Evolutionary conservation across 768 basidiomycete species (phyloP), one percentile per base, ranked within the genome.

Genomic region (Hygrocybe coccinea): DNA sequence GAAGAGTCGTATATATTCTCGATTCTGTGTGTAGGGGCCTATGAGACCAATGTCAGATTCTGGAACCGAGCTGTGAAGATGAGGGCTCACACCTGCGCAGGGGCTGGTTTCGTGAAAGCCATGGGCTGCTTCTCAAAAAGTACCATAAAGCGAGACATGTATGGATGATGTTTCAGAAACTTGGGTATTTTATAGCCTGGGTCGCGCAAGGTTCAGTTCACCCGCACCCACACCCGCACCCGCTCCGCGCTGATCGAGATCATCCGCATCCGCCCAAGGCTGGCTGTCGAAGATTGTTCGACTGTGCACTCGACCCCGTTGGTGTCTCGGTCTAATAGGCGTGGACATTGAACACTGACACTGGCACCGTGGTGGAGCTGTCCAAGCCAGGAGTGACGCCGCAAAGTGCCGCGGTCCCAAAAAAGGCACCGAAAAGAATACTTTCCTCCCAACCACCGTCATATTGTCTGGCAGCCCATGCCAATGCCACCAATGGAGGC

Each of bases 401-500:
- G 5, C 38, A 41, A 41, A 37, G 36, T 37, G 36, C 36, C 36
- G 36, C 36, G n/a, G 36, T 9, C 19, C 15, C 19, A 24, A 15
- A 15, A 15, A 12, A 50, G 35, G 5, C 14, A 36, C 5, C 19
- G 10, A 24, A 14, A 44, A 24, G 11, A 44, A 55, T 51, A 47
- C 54, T 45, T 41, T 48, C 24, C 34, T 22, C 25, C 45, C n/a
- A n/a, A n/a, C n/a, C n/a, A n/a, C n/a, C n/a, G n/a, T n/a, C n/a
- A n/a, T n/a, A n/a, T n/a, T n/a, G n/a, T n/a, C n/a, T n/a, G n/a
- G n/a, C n/a, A 29, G n/a, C 47, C n/a, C 54, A 46, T 56, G 12
- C 56, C n/a, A 38, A 69, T 77, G 61, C 65, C 74, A 34, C 55
- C 64, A 44, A 73, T 71, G 57, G 73, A 79, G 39, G 76, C 76